These are phyloP conservation scores for Eragrostis curvula DNA, from an alignment of 176 grass and related monocot species.

Conservation along the genomic window DNA sequence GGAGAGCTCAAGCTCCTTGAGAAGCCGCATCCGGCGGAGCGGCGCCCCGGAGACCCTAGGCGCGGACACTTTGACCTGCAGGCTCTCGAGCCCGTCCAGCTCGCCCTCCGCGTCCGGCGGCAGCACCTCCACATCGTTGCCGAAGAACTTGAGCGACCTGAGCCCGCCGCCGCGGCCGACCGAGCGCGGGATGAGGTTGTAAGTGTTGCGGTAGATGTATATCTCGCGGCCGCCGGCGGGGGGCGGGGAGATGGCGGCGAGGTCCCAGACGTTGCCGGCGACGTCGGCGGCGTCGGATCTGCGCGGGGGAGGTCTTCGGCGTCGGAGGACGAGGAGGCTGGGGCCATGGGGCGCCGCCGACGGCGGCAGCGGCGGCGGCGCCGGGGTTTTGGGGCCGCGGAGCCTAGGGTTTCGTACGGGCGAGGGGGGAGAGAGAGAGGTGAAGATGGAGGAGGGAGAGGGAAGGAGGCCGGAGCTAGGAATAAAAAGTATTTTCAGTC, in stretches of 20 bases:
- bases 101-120: slow-evolving; percentile 62
- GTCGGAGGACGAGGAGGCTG: slow-evolving; percentile 27
- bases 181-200: slow-evolving; percentile 66
- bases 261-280: slow-evolving; percentile 81
- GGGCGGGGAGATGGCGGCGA: slow-evolving; percentile 51
- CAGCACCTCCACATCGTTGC: slow-evolving; percentile 92
- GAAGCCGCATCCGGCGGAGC: slow-evolving; percentile 62
- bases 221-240: slow-evolving; percentile 52
- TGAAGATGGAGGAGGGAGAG: not conserved
- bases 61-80: slow-evolving; percentile 86
- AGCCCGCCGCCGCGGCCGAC: slow-evolving; percentile 55
- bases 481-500: not conserved
- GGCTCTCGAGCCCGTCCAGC: slow-evolving; percentile 69
- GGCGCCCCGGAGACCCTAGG: slow-evolving; percentile 67
- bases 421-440: not conserved
- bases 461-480: not conserved
- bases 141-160: slow-evolving; percentile 90
- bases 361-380: slow-evolving; percentile 19
- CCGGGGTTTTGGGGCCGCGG: slow-evolving; percentile 56
- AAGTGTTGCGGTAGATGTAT: slow-evolving; percentile 85
- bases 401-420: slow-evolving; percentile 66
- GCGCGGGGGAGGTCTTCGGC: slow-evolving; percentile 32
- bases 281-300: slow-evolving; percentile 68
- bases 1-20: slow-evolving; percentile 89
- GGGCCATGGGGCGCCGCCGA: slow-evolving; percentile 38